Base-by-base conservation (phyloP, 768 basidiomycete genomes). In the Botryobasidium botryosum region DNA sequence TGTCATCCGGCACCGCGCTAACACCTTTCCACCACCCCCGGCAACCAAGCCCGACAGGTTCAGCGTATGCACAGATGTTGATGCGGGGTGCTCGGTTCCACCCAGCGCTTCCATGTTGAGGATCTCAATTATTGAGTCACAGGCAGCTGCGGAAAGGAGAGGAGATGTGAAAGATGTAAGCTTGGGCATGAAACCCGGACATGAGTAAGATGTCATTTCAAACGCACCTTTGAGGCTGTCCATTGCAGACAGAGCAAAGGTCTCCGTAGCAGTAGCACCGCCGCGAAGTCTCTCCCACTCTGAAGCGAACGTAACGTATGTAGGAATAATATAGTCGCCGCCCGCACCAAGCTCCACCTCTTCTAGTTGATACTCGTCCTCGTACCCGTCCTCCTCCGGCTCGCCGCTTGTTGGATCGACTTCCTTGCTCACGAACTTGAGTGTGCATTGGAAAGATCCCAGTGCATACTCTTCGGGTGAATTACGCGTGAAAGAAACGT, bases 351-450 rank as follows among this genome's bases (percentile, higher is more conserved):
- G 68, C 59, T 97, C 94, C 46, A 94, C 74, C 50, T 97, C 94
- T 61, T 99, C 94, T 35, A 96, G 66, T 61, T 87, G 85, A 62
- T 99, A 99, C 62, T 97, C 92, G 64, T 97, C 94, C 57, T 90
- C 85, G 61, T 97, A 99, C n/a, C 94, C 94, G 44, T 94, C 91
- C 51, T 84, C 87, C 62, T 99, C 94, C 6, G 94, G 94, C 56
- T 85, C 78, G 20, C 91, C 91, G 12, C 84, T 91, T 36, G 81
- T 72, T 10, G 94, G 94, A 61, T 99, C 94, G 15, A 97, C 73
- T 58, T 99, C 94, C 62, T 97, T 99, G 66, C 85, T 91, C 54
- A 91, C 67, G 58, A 94, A 99, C 62, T 87, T 88, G 61, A 99
- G 77, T 6, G 77, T 73, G 58, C 88, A 94, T 50, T 72, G 71